Conservation (phyloP, 1,284 basidiomycete genomes). For the Rhodotorula glutinis region DNA sequence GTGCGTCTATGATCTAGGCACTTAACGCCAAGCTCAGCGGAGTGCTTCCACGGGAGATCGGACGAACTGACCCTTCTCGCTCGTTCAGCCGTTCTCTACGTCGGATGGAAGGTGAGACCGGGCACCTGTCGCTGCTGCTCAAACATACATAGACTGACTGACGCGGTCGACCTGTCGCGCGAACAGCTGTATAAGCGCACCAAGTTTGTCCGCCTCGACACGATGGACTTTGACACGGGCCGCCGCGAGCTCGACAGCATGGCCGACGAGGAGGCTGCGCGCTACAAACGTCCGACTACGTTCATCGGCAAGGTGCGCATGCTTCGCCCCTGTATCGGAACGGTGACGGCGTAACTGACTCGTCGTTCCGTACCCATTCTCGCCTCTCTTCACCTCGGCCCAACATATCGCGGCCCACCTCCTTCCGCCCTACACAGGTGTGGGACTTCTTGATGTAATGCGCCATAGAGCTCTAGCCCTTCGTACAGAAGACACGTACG, state of each 20-base stretch:
- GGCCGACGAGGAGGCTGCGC: conserved; percentile 27
- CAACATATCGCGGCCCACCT: no score
- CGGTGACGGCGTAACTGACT: no score
- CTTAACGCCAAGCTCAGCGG: background rate
- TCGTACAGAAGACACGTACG: no score
- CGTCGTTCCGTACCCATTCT: no score
- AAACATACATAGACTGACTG: no score
- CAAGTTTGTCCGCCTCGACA: conserved; percentile 28
- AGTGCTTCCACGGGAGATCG: background rate
- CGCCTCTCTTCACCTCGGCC: no score
- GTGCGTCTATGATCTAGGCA: background rate
- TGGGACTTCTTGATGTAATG: no score
- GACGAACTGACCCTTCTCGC: background rate
- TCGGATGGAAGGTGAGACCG: conserved; percentile 25
- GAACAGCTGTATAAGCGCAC: conserved; percentile 25
- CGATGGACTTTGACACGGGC: conserved; percentile 37
- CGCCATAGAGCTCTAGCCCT: no score
- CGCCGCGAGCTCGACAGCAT: conserved; percentile 24
- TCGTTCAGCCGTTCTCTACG: conserved; percentile 14
- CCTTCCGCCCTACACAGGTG: no score
- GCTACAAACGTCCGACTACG: conserved; percentile 13
- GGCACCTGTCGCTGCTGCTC: no score
- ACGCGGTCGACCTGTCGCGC: no score
- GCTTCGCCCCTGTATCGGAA: no score
- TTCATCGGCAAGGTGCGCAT: conserved; percentile 13